Evolutionary conservation across 2,329 filamentous ascomycete species (phyloP), one percentile per base, ranked within the genome.

Genomic region (Aspergillus floridensis): DNA sequence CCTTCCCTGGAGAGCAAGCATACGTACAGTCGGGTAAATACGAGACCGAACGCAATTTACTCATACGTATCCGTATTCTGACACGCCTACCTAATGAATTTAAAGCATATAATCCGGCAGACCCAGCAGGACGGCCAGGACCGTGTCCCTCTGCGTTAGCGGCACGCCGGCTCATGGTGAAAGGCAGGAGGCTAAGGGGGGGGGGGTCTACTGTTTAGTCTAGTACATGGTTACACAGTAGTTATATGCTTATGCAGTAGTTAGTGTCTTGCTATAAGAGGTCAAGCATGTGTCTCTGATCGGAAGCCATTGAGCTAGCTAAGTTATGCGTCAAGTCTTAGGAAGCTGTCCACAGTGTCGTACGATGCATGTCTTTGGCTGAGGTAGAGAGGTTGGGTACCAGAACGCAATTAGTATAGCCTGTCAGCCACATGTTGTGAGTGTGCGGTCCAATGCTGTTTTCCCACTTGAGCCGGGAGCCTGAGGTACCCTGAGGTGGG

Each of bases 131-230:
- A 53, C 64, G 70, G 70, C 69, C 65, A 62, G 63, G 67, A 61
- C 65, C 63, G 65, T 70, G 66, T 69, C 66, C 38, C 70, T 67
- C 64, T 65, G 65, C 66, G 53, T 67, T 70, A 67, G 67, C 59
- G 64, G 31, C 38, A 35, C 61, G 58, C 64, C 57, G 54, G 57
- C 59, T 59, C 61, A 49, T 63, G 56, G 57, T 56, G 50, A 59
- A 60, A 59, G 60, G 51, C 58, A 61, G 56, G 61, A 53, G 46
- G 7, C 24, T 26, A 26, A 21, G 21, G 21, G 21, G 21, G 21
- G 57, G 64, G 66, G 57, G 65, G 50, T 8, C 26, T 29, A n/a
- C 48, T 54, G 21, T 21, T 14, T 22, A 11, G 26, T 32, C 16
- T 26, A 22, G 22, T 22, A 22, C 22, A 22, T 22, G 4, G 22